Evolutionary conservation across 2,329 filamentous ascomycete genomes (phyloP).

Genomic region (Bipolaris gigantea): DNA sequence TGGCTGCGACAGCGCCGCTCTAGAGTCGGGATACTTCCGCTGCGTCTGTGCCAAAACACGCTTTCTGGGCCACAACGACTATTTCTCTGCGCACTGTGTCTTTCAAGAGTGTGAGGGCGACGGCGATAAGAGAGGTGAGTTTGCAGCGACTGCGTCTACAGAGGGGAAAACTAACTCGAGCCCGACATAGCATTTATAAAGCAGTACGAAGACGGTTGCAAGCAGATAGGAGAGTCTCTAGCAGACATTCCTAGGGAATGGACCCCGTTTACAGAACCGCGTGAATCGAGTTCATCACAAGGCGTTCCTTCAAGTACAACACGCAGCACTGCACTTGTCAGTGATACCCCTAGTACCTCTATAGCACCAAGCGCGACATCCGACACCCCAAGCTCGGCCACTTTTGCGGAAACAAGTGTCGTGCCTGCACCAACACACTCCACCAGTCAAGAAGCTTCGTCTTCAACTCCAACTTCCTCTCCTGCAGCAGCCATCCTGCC

Average conservation of each 20-base stretch:
- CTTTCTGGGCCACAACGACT: slow-evolving; percentile 1
- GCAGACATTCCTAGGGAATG: slow-evolving; percentile 8
- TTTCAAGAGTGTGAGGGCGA: slow-evolving; percentile 6
- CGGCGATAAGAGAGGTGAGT: slow-evolving; percentile 8
- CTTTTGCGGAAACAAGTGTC: neutral
- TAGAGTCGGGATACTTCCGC: neutral
- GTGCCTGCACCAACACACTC: neutral
- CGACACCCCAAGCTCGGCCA: neutral
- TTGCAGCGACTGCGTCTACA: neutral
- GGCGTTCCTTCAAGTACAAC: neutral
- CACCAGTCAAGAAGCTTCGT: neutral
- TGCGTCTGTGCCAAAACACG: slow-evolving; percentile 9
- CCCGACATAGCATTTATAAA: slow-evolving; percentile 7
- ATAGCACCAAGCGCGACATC: neutral
- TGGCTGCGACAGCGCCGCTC: neutral
- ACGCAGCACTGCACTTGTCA: neutral
- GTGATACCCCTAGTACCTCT: neutral
- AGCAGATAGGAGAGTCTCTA: neutral
- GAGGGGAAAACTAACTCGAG: slow-evolving; percentile 2
- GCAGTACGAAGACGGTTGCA: slow-evolving; percentile 5
- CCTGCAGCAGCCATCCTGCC: neutral
- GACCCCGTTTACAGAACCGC: slow-evolving; percentile 1
- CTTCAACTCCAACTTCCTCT: neutral
- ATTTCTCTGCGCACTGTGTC: slow-evolving; percentile 11
- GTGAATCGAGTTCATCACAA: neutral